Conservation (phyloP, 768 basidiomycete species). For the Podaxis carcinomalis region DNA sequence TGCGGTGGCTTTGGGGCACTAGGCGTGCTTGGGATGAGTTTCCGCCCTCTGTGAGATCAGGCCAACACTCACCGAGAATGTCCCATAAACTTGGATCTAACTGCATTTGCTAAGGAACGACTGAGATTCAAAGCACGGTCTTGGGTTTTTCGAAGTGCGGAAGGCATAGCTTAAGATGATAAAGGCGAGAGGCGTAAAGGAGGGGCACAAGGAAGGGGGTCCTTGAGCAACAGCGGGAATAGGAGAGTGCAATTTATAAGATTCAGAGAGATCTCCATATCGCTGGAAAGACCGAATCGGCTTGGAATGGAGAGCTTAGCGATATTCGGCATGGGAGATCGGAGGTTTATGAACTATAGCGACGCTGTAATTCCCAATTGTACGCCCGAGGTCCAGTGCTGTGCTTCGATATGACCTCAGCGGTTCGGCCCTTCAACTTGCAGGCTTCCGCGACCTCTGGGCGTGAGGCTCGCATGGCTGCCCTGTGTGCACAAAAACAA, state of each 20-base stretch:
- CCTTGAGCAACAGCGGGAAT: slow-evolving; percentile 2
- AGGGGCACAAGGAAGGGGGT: slow-evolving; percentile 16
- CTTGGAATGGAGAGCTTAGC: slow-evolving; percentile 14
- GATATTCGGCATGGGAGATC: slow-evolving; percentile 4
- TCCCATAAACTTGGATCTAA: slow-evolving; percentile 30
- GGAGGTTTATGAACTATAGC: slow-evolving; percentile 9
- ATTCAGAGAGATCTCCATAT: background rate
- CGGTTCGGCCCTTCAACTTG: background rate
- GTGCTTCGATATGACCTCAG: slow-evolving; percentile 13
- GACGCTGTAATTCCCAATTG: slow-evolving; percentile 10
- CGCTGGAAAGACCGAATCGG: slow-evolving; percentile 5
- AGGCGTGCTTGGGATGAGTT: too few species aligned
- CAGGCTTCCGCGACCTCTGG: slow-evolving; percentile 10
- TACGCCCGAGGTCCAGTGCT: slow-evolving; percentile 9
- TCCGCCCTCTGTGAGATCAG: background rate
- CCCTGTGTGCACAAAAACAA: background rate
- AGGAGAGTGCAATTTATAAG: slow-evolving; percentile 5
- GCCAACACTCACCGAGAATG: slow-evolving; percentile 5
- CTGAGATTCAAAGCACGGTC: slow-evolving; percentile 43
- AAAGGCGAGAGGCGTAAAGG: slow-evolving; percentile 11
- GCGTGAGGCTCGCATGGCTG: slow-evolving; percentile 7
- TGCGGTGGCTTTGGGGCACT: slow-evolving; percentile 1
- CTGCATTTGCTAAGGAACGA: slow-evolving; percentile 44
- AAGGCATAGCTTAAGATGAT: slow-evolving; percentile 22
- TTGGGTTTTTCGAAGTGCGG: slow-evolving; percentile 41